Base-by-base conservation (phyloP, 768 basidiomycete genomes). In the Lactarius vividus region DNA sequence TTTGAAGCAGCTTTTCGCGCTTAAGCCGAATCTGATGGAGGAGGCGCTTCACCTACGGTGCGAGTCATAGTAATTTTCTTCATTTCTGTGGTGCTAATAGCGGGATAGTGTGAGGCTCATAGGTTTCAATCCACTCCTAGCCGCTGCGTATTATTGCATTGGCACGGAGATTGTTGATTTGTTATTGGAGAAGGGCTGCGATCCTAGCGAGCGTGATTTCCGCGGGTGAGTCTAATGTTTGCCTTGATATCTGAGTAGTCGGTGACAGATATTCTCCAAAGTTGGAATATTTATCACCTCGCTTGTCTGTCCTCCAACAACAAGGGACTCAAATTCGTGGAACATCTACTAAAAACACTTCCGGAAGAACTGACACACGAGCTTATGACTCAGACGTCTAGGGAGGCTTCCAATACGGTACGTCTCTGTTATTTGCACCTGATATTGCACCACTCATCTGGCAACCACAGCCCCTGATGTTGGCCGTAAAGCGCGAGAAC, bases 281-380 rank as follows among this genome's bases (percentile, higher is more conserved):
- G 85, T 6, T 84, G 79, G 78, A 88, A 88, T 69, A 80, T 87
- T 26, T 83, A 80, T 65, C 87, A 88, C 72, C 74, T 79, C 18
- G 71, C 83, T 42, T 81, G 79, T 70, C 42, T 69, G 0, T 57
- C 62, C 0, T 74, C 74, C 54, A 57, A 76, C 9, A 63, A 69
- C 8, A 72, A 76, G 2, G 63, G 79, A 20, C 5, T 58, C 2
- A 60, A 63, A 15, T 61, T 74, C n/a, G 70, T 86, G 18, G 72
- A 79, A 31, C 78, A 84, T 69, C 70, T 85, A 1, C 71, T 86
- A 5, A 71, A 79, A 10, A 83, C 82, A 65, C 77, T 88, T 2
- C 84, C 86, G n/a, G 73, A 74, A 23, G 82, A 86, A 31, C 75
- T 81, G 16, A 80, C 75, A 40, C 78, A 82, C 56, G 71, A 72